phyloP scores from a whole-genome alignment of 2,329 filamentous ascomycete species.

The Calonectria pauciramosa region DNA sequence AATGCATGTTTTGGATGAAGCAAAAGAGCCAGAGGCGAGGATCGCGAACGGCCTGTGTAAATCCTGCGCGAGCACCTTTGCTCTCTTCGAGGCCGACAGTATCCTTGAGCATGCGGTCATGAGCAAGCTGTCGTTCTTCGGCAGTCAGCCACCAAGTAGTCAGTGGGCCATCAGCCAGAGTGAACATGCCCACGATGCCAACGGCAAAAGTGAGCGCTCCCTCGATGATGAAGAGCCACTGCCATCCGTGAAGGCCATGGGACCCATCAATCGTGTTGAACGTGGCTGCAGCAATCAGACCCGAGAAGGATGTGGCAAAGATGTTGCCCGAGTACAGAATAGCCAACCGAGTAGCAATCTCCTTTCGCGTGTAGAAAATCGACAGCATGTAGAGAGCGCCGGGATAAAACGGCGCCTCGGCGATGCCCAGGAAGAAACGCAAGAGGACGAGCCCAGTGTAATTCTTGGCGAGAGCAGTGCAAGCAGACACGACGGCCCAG shows the following conservation, averaged over 20 bases:
- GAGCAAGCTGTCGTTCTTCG: slow-evolving; percentile 57
- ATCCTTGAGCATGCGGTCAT: slow-evolving; percentile 53
- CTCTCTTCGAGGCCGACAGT: slow-evolving; percentile 50
- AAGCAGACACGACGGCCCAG: slow-evolving; percentile 57
- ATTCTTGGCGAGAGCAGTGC: slow-evolving; percentile 56
- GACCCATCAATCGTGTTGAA: slow-evolving; percentile 51
- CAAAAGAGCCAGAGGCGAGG: slow-evolving; percentile 47
- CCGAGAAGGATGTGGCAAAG: slow-evolving; percentile 55
- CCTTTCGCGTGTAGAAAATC: slow-evolving; percentile 67
- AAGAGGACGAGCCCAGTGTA: slow-evolving; percentile 57
- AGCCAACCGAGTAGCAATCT: slow-evolving; percentile 56
- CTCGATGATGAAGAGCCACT: slow-evolving; percentile 52
- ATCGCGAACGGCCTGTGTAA: slow-evolving; percentile 42
- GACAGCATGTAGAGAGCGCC: slow-evolving; percentile 58
- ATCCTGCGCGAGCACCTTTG: slow-evolving; percentile 52
- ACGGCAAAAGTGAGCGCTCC: slow-evolving; percentile 46
- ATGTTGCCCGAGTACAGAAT: slow-evolving; percentile 58
- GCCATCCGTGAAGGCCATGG: slow-evolving; percentile 47
- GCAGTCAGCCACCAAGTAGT: slow-evolving; percentile 53
- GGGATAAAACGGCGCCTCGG: slow-evolving; percentile 55
- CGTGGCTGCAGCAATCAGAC: slow-evolving; percentile 59
- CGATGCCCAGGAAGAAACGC: slow-evolving; percentile 56
- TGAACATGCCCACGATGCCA: slow-evolving; percentile 49
- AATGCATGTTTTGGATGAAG: slow-evolving; percentile 48
- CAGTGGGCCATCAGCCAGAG: slow-evolving; percentile 54